phyloP scores from a whole-genome alignment of 2,329 filamentous ascomycete genomes.

The Xylaria polymorpha region DNA sequence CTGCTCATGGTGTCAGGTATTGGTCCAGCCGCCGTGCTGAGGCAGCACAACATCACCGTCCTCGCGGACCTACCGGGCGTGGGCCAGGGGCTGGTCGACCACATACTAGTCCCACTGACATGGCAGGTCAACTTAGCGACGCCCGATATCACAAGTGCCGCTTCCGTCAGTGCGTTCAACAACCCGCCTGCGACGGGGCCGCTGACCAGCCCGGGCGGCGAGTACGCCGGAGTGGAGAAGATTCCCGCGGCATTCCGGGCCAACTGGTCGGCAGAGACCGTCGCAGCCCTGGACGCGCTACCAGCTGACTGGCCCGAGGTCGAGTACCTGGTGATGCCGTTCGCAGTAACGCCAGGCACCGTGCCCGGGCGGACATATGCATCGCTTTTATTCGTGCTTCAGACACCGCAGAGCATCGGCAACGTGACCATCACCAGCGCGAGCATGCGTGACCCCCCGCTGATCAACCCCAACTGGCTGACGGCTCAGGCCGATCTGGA shows the following conservation, averaged over 20 bases:
- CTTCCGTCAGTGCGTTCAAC: neutral
- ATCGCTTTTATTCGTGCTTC: neutral
- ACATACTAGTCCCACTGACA: neutral
- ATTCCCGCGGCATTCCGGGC: conserved; percentile 43
- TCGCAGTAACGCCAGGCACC: too few species aligned
- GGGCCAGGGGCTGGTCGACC: neutral
- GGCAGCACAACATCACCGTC: neutral
- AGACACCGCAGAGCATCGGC: neutral
- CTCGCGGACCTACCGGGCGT: conserved; percentile 11
- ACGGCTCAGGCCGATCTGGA: neutral
- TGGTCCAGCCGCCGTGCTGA: neutral
- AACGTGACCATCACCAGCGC: neutral
- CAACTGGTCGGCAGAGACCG: conserved; percentile 11
- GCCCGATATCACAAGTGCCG: neutral
- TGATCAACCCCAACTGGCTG: neutral
- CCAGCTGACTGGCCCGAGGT: conserved; percentile 48
- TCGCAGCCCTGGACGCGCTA: conserved; percentile 29
- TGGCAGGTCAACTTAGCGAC: conserved; percentile 5
- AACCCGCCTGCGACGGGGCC: conserved; percentile 35
- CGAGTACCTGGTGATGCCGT: conserved; percentile 30
- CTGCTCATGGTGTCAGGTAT: conserved; percentile 11
- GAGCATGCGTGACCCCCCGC: neutral
- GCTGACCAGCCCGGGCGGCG: conserved; percentile 42
- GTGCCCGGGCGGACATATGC: too few species aligned
- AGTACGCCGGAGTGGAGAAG: conserved; percentile 49